Base-by-base conservation (phyloP, 768 basidiomycete genomes). In the Termitomyces sp. region DNA sequence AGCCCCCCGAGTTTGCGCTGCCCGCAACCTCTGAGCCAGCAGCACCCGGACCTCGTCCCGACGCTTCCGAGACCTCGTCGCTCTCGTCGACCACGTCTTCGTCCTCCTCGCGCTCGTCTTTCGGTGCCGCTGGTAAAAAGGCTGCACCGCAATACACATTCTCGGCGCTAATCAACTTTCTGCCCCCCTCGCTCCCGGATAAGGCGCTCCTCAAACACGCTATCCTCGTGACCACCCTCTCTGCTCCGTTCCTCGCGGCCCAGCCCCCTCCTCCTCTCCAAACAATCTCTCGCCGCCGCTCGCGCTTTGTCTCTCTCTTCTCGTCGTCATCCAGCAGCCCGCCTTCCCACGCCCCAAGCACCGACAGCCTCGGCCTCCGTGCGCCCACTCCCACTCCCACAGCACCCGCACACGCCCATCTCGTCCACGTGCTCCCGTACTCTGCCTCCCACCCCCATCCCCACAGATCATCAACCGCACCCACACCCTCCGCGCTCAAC, bases 81-180 rank as follows among this genome's bases (percentile, higher is more conserved):
- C 34, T 44, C 17, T 16, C 55, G 14, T 57, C 57, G 1, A n/a
- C n/a, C n/a, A n/a, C 29, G 29, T n/a, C 29, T 29, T 42, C 56
- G 7, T n/a, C 8, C 16, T 29, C 53, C 32, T 46, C 46, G n/a
- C 7, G n/a, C n/a, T n/a, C n/a, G n/a, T n/a, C n/a, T n/a, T n/a
- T n/a, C n/a, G n/a, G n/a, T n/a, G n/a, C 41, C 37, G 45, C 54
- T 10, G 31, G n/a, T 50, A 45, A 42, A 37, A 48, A 27, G 14
- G 0, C 44, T 4, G 46, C 27, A 40, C 35, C 27, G 25, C 56
- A 59, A 37, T 65, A 69, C 37, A 62, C 69, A 0, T 79, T 81
- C 56, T 77, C 77, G 55, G 75, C 75, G 9, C 60, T 81, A 16
- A 56, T 81, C 58, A 77, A 77, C 46, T 79, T 78, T 60, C 66